Percentiles rank a stretch among this genome's conserved stretches.
phyloP scores from a whole-genome alignment of 495 filamentous ascomycete genomes.

The Penicillium atrosanguineum region DNA sequence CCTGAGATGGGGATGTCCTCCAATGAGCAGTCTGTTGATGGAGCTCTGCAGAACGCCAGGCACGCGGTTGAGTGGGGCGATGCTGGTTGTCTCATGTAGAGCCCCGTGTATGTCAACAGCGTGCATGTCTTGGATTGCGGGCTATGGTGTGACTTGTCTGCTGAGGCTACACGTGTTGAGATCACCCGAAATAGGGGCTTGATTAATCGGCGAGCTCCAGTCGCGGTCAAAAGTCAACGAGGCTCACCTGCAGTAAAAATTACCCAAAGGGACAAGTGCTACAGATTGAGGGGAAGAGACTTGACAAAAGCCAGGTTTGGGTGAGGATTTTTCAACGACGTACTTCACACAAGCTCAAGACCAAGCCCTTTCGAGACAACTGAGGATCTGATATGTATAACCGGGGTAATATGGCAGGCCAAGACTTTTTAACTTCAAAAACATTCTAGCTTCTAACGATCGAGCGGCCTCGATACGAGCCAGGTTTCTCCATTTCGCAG shows the following conservation, averaged over 20 bases:
- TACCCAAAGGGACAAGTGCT: no score
- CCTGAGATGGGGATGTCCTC: neutral
- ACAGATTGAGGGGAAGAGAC: no score
- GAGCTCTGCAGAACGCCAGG: neutral
- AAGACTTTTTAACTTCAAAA: neutral
- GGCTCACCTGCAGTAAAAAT: no score
- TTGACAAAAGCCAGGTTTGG: no score
- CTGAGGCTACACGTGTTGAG: no score
- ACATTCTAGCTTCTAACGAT: constrained; percentile 4
- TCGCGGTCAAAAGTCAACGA: no score
- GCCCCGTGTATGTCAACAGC: neutral
- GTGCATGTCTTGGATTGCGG: neutral
- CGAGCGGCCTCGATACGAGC: neutral
- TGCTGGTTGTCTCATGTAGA: constrained; percentile 8
- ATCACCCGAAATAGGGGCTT: no score
- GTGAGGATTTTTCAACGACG: no score
- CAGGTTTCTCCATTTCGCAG: constrained; percentile 9
- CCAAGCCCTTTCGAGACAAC: neutral
- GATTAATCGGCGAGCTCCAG: no score
- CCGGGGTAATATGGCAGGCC: neutral
- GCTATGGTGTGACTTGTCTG: neutral
- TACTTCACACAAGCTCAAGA: neutral
- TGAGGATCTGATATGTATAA: neutral
- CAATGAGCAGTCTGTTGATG: neutral
- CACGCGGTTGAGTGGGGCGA: constrained; percentile 3